These are phyloP conservation scores for Chaetomiaceae sp. DNA, from an alignment of 2,329 filamentous ascomycete species.

Conservation along the genomic window DNA sequence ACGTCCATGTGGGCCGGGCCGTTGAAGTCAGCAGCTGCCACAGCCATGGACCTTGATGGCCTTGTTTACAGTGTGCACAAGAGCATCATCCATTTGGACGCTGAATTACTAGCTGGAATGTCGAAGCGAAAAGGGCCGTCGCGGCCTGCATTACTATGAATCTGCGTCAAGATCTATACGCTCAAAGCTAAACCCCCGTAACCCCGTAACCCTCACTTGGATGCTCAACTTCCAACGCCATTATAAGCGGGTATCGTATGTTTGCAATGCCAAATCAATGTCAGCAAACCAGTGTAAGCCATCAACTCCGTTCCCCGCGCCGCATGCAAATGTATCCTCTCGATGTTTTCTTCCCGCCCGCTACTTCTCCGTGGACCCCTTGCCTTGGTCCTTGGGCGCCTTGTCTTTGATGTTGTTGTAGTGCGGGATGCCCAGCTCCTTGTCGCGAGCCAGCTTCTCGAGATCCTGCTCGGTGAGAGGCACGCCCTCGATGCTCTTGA, in stretches of 20 bases:
- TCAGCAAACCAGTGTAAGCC: neutral
- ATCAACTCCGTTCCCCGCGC: neutral
- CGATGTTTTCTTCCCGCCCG: neutral
- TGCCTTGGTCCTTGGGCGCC: conserved; percentile 38
- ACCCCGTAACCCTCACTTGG: too few relatives aligned
- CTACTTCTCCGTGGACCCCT: conserved; percentile 25
- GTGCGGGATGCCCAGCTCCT: conserved; percentile 50
- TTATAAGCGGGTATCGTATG: conserved; percentile 10
- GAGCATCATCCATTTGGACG: too few relatives aligned
- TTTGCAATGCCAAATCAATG: neutral
- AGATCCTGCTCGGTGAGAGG: conserved; percentile 52
- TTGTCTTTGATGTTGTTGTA: conserved; percentile 52
- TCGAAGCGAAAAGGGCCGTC: too few relatives aligned
- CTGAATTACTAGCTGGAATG: too few relatives aligned
- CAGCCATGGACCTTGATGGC: too few relatives aligned
- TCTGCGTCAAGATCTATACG: neutral
- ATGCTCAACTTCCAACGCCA: neutral
- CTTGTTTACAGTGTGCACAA: too few relatives aligned
- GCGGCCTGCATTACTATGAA: too few relatives aligned
- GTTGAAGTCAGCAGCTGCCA: too few relatives aligned
- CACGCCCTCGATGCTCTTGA: conserved; percentile 68
- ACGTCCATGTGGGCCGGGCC: too few relatives aligned
- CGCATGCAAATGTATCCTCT: neutral
- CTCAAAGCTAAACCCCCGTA: neutral
- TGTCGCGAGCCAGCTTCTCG: conserved; percentile 44